These are phyloP conservation scores for Penicillium fimorum DNA, from an alignment of 495 filamentous ascomycete species.

Conservation along the genomic window DNA sequence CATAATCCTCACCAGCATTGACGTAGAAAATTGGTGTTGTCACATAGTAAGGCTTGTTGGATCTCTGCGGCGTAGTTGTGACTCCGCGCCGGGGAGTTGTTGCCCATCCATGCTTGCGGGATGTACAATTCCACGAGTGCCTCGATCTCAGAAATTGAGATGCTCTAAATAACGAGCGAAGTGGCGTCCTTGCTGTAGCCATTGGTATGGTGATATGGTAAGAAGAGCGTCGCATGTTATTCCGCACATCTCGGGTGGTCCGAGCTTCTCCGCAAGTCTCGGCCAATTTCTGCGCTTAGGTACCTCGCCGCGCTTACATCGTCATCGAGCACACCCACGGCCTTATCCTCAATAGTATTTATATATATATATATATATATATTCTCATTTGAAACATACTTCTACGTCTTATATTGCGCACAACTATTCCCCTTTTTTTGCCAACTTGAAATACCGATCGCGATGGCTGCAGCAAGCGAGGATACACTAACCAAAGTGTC, in stretches of 20 bases:
- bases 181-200: conserved; percentile 31
- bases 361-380: not conserved
- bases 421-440: not conserved
- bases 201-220: conserved; percentile 29
- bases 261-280: conserved; percentile 34
- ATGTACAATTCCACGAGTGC: conserved; percentile 36
- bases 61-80: conserved; percentile 30
- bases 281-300: conserved; percentile 12
- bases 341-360: not conserved
- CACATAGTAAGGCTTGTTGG: conserved; percentile 87
- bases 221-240: conserved; percentile 23
- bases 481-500: conserved; percentile 49
- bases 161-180: conserved; percentile 37
- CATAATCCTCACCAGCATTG: conserved; percentile 70
- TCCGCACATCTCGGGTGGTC: conserved; percentile 39
- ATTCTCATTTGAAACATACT: not conserved
- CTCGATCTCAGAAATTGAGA: conserved; percentile 24
- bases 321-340: not conserved
- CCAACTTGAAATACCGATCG: conserved; percentile 2
- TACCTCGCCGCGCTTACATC: conserved; percentile 5
- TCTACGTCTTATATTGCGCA: not conserved
- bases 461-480: conserved; percentile 42
- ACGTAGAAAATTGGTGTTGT: conserved; percentile 99
- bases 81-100: conserved; percentile 31
- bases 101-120: conserved; percentile 23